These are phyloP conservation scores for Salmacisia buchloeana DNA, from an alignment of 1,284 basidiomycete species.

Conservation along the genomic window DNA sequence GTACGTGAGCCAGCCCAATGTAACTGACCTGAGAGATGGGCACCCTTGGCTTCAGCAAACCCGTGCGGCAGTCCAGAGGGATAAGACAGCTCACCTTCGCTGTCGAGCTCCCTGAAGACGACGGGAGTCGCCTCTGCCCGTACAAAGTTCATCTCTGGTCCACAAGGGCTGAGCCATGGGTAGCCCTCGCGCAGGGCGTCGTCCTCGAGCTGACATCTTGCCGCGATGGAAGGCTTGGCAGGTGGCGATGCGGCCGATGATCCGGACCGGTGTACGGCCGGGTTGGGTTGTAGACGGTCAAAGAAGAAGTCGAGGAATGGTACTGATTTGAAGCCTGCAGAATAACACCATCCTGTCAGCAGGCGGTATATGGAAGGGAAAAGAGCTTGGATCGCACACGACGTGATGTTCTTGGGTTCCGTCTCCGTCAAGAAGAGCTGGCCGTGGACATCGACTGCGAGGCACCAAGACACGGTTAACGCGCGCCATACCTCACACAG, in stretches of 20 bases:
- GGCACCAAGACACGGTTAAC: not conserved
- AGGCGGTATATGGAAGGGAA: not conserved
- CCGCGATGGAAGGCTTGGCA: not conserved
- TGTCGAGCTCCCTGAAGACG: conserved; percentile 13
- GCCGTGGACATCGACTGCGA: conserved; percentile 13
- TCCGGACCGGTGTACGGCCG: not conserved
- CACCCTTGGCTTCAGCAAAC: not conserved
- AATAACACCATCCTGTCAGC: not conserved
- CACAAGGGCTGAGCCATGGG: conserved; percentile 12
- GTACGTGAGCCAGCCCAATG: conserved; percentile 10
- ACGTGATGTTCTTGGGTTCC: conserved; percentile 15
- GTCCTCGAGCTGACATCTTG: not conserved
- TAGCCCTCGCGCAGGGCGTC: conserved; percentile 1
- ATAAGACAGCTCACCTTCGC: conserved; percentile 1
- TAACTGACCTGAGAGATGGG: not conserved
- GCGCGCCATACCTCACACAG: not conserved
- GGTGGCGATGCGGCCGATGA: not conserved
- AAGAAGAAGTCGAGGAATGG: conserved; percentile 20
- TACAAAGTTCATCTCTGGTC: conserved; percentile 16
- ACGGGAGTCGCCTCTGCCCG: conserved; percentile 9
- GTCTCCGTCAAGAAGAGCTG: conserved; percentile 16
- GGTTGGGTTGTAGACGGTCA: conserved; percentile 12
- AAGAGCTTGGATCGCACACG: not conserved
- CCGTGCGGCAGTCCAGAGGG: not conserved
- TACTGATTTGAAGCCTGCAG: conserved; percentile 14